Evolutionary conservation across 2,329 filamentous ascomycete species (phyloP).

Genomic region (Pseudopithomyces chartarum): DNA sequence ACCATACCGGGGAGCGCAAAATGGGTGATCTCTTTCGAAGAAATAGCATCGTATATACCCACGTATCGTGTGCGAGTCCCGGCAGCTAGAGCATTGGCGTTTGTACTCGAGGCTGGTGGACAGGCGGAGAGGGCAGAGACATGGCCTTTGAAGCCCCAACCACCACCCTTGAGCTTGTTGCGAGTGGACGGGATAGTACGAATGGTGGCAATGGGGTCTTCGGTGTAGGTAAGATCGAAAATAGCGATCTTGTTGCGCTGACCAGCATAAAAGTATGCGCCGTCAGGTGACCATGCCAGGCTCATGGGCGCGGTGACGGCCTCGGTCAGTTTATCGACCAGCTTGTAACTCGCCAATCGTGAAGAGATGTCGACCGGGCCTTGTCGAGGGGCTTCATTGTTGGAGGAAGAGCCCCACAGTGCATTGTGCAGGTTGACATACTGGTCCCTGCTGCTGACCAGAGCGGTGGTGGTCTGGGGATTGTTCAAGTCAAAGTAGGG

Average conservation of each 20-base stretch:
- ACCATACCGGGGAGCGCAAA: conserved; percentile 51
- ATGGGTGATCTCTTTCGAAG: conserved; percentile 56
- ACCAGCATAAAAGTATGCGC: conserved; percentile 63
- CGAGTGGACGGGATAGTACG: conserved; percentile 55
- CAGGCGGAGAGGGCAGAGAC: conserved; percentile 57
- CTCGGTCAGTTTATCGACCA: conserved; percentile 62
- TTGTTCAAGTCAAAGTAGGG: conserved; percentile 61
- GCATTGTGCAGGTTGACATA: conserved; percentile 63
- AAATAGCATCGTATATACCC: conserved; percentile 60
- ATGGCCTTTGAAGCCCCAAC: conserved; percentile 60
- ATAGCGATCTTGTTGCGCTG: conserved; percentile 57
- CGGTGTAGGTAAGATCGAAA: conserved; percentile 59
- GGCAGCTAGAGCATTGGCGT: conserved; percentile 57
- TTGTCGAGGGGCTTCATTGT: conserved; percentile 6
- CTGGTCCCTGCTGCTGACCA: conserved; percentile 59
- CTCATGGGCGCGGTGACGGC: conserved; percentile 60
- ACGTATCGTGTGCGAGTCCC: conserved; percentile 63
- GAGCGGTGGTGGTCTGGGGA: conserved; percentile 54
- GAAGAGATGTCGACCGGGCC: conserved; percentile 28
- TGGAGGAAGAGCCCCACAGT: conserved; percentile 46
- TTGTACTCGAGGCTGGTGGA: conserved; percentile 29
- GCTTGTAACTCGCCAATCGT: conserved; percentile 57
- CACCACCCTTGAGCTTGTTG: conserved; percentile 49
- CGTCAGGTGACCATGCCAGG: conserved; percentile 57
- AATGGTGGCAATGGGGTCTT: conserved; percentile 49